Evolutionary conservation across 345 rosid species (phyloP).

Genomic region (Pseudoturritis turrita): DNA sequence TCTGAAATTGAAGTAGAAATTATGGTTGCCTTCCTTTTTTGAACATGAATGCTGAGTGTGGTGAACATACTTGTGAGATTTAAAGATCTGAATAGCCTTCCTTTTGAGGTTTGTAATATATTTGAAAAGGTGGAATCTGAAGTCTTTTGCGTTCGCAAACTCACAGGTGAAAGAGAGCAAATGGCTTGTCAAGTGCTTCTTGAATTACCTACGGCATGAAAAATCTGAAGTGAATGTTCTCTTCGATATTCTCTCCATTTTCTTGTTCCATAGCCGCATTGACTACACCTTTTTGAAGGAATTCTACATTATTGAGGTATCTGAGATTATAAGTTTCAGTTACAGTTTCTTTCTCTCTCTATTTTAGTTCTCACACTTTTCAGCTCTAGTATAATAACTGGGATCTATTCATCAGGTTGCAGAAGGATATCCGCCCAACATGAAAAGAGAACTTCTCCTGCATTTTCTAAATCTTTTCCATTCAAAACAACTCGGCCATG

Average conservation of each 20-base stretch:
- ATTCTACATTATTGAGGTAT: conserved; percentile 97
- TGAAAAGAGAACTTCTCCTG: conserved; percentile 81
- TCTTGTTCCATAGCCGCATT: conserved; percentile 87
- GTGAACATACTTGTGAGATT: background rate
- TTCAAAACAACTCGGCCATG: conserved; percentile 87
- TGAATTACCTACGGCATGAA: conserved; percentile 84
- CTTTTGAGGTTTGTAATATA: conserved; percentile 1
- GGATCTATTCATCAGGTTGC: conserved; percentile 60
- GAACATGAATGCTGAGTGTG: background rate
- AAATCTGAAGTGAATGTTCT: conserved; percentile 81
- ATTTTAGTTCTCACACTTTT: conserved; percentile 7
- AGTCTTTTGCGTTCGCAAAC: conserved; percentile 18
- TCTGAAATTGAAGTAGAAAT: background rate
- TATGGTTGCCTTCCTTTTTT: background rate
- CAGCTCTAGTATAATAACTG: conserved; percentile 18
- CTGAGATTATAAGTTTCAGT: background rate
- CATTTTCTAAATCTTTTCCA: conserved; percentile 92
- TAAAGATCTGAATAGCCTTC: conserved; percentile 8
- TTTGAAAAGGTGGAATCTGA: conserved; percentile 4
- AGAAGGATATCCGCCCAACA: conserved; percentile 81
- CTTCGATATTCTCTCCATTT: conserved; percentile 88
- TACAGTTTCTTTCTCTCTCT: background rate
- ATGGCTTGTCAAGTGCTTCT: conserved; percentile 98
- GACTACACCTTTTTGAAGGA: conserved; percentile 98
- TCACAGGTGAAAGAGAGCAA: conserved; percentile 98